Evolutionary conservation across 768 basidiomycete genomes (phyloP).

Genomic region (Lactarius evosmus): DNA sequence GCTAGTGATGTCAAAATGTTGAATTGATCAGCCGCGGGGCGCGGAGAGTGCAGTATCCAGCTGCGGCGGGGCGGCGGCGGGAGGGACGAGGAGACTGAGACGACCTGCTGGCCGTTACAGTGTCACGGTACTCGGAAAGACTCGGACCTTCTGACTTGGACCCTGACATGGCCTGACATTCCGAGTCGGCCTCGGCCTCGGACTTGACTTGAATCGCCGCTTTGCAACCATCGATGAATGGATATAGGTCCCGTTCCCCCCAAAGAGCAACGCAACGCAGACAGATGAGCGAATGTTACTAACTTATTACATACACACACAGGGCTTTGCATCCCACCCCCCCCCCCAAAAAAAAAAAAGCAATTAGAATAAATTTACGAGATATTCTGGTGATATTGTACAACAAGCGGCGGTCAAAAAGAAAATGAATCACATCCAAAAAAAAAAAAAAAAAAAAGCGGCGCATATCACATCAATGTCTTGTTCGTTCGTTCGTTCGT

Average conservation of each 20-base stretch:
- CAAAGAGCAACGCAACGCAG: not conserved
- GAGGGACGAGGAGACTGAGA: not conserved
- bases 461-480: not conserved
- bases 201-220: not conserved
- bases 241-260: not conserved
- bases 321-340: too few relatives aligned
- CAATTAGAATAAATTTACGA: not conserved
- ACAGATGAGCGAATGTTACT: too few relatives aligned
- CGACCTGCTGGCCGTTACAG: not conserved
- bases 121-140: not conserved
- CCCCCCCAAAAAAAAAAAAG: not conserved
- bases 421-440: not conserved
- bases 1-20: conserved; percentile 17
- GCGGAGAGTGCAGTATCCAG: not conserved
- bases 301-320: too few relatives aligned
- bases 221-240: not conserved
- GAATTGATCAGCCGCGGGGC: conserved; percentile 17
- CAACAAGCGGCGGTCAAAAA: not conserved
- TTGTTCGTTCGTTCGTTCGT: too few relatives aligned
- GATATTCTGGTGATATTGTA: not conserved
- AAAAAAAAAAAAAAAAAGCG: not conserved
- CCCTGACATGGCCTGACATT: not conserved
- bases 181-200: not conserved
- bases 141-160: not conserved
- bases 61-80: not conserved